These are phyloP conservation scores for Aspergillus intermedius DNA, from an alignment of 2,329 filamentous ascomycete genomes.

Conservation along the genomic window DNA sequence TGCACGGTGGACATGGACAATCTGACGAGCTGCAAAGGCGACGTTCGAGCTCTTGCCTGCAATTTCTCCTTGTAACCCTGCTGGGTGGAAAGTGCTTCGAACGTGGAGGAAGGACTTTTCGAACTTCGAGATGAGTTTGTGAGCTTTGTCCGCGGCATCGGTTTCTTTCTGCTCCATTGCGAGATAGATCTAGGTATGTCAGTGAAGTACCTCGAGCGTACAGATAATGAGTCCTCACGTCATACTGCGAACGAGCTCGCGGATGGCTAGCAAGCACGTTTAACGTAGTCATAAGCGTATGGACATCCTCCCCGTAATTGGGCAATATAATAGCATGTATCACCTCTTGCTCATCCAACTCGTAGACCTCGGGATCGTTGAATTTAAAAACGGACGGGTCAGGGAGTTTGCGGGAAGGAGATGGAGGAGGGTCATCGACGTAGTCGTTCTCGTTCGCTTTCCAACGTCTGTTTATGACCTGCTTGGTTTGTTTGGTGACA, in stretches of 20 bases:
- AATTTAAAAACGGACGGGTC: slow-evolving; percentile 9
- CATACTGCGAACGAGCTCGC: slow-evolving; percentile 57
- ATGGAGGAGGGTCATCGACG: slow-evolving; percentile 8
- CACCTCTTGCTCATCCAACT: slow-evolving; percentile 44
- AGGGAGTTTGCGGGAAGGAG: slow-evolving; percentile 4
- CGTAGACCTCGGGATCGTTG: slow-evolving; percentile 49
- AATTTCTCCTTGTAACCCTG: slow-evolving; percentile 59
- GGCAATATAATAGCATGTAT: slow-evolving; percentile 64
- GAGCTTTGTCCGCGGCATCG: slow-evolving; percentile 56
- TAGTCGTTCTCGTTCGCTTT: background rate
- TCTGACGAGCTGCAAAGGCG: slow-evolving; percentile 55
- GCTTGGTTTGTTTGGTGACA: slow-evolving; percentile 23
- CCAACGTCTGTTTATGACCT: slow-evolving; percentile 13
- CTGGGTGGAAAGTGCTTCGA: slow-evolving; percentile 61
- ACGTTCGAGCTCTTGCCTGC: slow-evolving; percentile 71
- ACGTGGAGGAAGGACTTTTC: slow-evolving; percentile 60
- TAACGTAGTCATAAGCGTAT: slow-evolving; percentile 61
- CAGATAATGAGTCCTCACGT: slow-evolving; percentile 43
- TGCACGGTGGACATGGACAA: slow-evolving; percentile 17
- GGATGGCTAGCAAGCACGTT: slow-evolving; percentile 63
- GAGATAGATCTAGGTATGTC: slow-evolving; percentile 55
- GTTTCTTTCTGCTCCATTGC: slow-evolving; percentile 66
- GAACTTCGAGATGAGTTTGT: slow-evolving; percentile 56
- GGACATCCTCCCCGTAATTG: slow-evolving; percentile 67
- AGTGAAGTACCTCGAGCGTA: background rate